Percentiles rank a stretch among this genome's conserved stretches.
These are phyloP conservation scores for Rhodotorula sp. DNA, from an alignment of 1,284 basidiomycete genomes.

Conservation along the genomic window DNA sequence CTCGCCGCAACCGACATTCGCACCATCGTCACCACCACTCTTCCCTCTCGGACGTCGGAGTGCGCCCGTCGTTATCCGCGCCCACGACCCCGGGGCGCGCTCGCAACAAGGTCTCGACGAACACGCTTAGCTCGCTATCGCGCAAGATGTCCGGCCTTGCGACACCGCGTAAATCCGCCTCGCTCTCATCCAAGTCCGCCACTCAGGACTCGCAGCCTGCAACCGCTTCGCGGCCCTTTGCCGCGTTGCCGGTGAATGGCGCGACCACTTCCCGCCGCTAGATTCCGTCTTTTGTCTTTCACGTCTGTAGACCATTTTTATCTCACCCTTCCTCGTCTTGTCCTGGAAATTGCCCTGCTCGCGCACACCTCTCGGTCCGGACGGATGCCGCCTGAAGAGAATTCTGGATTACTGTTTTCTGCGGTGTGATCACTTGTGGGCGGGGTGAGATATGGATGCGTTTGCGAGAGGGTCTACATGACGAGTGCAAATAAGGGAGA, in stretches of 20 bases:
- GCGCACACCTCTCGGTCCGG: background rate
- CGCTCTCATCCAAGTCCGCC: background rate
- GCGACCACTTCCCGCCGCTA: background rate
- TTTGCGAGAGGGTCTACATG: no score
- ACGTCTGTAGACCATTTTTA: background rate
- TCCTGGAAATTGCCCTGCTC: background rate
- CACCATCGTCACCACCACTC: constrained; percentile 25
- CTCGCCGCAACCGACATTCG: constrained; percentile 17
- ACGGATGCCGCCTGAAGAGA: no score
- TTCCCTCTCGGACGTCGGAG: constrained; percentile 3
- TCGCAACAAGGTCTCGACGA: constrained; percentile 10
- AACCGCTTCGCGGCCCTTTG: background rate
- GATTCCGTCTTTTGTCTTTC: background rate
- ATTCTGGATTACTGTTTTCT: no score
- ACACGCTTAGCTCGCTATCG: constrained; percentile 19
- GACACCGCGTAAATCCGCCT: constrained; percentile 7
- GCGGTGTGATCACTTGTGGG: no score
- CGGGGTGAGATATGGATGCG: no score
- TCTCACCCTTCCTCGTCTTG: no score
- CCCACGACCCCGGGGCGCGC: constrained; percentile 14
- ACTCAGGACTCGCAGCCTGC: background rate
- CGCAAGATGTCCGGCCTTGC: constrained; percentile 8
- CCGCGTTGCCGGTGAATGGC: background rate
- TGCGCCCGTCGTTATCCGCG: constrained; percentile 10
- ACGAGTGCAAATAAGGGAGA: no score